Evolutionary conservation across 164 flowering plant species (phyloP).

Genomic region (Vitis riparia): DNA sequence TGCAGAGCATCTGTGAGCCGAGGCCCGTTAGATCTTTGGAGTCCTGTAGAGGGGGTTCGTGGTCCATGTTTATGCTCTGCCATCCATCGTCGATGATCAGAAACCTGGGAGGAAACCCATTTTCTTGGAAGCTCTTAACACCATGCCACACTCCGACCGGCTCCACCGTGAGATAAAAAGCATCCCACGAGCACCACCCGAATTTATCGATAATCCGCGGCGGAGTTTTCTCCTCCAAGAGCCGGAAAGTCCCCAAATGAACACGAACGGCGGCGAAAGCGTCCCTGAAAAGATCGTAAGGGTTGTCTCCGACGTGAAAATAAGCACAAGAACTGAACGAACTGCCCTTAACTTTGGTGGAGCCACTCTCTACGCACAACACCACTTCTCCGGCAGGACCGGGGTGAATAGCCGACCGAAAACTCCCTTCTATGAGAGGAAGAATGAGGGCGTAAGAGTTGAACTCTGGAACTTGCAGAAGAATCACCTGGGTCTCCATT

Average conservation of each 20-base stretch:
- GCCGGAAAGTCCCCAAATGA: background rate
- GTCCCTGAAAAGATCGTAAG: background rate
- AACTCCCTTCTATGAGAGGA: background rate
- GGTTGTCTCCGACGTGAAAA: background rate
- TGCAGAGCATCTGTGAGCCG: constrained; percentile 5
- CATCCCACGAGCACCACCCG: background rate
- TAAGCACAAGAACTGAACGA: background rate
- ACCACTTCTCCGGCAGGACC: background rate
- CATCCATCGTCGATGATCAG: constrained; percentile 10
- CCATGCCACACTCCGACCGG: constrained; percentile 7
- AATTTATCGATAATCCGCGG: background rate
- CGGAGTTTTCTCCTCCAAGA: background rate
- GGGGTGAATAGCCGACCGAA: background rate
- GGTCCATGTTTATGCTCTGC: constrained; percentile 7
- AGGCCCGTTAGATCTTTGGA: constrained; percentile 1
- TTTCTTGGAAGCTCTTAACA: background rate
- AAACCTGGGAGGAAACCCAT: constrained; percentile 3
- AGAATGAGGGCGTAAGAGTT: background rate
- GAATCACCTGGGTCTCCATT: background rate
- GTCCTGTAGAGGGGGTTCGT: constrained; percentile 6
- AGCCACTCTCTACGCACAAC: background rate
- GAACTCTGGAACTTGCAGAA: background rate
- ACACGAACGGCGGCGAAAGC: background rate
- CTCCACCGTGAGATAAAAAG: constrained; percentile 8
- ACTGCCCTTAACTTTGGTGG: background rate